Evolutionary conservation across 371 early-diverging fungal species (phyloP).

Genomic region (Blastocladiella emersonii): DNA sequence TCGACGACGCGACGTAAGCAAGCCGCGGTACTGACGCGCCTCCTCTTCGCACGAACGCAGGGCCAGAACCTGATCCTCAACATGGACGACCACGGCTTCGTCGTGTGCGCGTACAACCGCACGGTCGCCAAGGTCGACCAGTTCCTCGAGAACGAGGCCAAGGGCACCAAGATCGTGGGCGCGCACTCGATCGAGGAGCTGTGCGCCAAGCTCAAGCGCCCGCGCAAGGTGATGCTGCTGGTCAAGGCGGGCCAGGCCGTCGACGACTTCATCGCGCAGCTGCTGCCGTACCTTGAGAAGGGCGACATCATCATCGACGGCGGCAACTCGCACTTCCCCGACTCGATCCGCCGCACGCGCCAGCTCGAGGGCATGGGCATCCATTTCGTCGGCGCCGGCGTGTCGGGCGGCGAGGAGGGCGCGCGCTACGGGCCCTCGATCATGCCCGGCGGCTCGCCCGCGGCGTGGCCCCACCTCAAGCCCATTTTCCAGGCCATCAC

Average conservation of each 20-base stretch:
- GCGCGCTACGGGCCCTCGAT: slow-evolving; percentile 96
- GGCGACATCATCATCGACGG: slow-evolving; percentile 98
- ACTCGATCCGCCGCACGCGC: slow-evolving; percentile 81
- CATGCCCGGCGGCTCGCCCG: slow-evolving; percentile 95
- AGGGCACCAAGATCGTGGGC: slow-evolving; percentile 87
- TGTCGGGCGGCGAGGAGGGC: slow-evolving; percentile 99
- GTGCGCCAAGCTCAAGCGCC: slow-evolving; percentile 78
- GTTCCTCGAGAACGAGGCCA: slow-evolving; percentile 89
- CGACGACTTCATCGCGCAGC: slow-evolving; percentile 85
- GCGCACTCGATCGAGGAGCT: slow-evolving; percentile 88
- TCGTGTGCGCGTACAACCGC: slow-evolving; percentile 92
- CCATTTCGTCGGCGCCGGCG: slow-evolving; percentile 94
- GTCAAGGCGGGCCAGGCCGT: slow-evolving; percentile 96
- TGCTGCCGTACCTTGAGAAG: slow-evolving; percentile 66
- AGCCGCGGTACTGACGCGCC: too few species aligned
- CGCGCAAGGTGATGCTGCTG: slow-evolving; percentile 91
- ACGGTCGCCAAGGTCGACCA: slow-evolving; percentile 88
- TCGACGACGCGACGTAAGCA: too few species aligned
- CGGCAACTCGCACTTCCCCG: slow-evolving; percentile 98
- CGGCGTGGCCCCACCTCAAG: slow-evolving; percentile 85
- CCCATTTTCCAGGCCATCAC: slow-evolving; percentile 91
- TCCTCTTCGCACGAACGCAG: too few species aligned
- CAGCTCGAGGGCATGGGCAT: slow-evolving; percentile 76
- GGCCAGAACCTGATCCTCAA: slow-evolving; percentile 97
- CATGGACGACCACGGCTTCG: slow-evolving; percentile 93